Conservation (phyloP, 2,329 filamentous ascomycete genomes). For the Fusarium multiceps region DNA sequence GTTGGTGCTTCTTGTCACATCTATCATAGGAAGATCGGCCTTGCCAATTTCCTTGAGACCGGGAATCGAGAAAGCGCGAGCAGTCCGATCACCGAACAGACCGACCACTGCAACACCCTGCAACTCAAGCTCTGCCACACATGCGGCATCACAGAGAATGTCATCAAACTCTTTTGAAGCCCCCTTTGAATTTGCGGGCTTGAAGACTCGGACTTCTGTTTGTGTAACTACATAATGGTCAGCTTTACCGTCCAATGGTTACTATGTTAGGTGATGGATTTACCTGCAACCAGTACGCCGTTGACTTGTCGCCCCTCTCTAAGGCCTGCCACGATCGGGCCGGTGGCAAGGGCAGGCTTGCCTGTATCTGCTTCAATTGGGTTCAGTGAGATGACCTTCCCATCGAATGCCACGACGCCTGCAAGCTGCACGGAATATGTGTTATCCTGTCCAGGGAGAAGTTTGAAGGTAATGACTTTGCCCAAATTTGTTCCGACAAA, state of each 20-base stretch:
- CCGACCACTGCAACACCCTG: slow-evolving; percentile 83
- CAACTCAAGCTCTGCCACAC: slow-evolving; percentile 78
- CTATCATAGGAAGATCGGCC: slow-evolving; percentile 74
- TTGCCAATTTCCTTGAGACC: slow-evolving; percentile 84
- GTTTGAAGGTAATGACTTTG: slow-evolving; percentile 88
- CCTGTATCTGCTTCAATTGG: slow-evolving; percentile 86
- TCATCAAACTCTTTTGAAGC: slow-evolving; percentile 91
- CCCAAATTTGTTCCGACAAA: slow-evolving; percentile 91
- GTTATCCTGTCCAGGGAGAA: slow-evolving; percentile 78
- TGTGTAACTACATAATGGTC: slow-evolving; percentile 62
- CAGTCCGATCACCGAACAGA: slow-evolving; percentile 84
- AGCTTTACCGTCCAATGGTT: slow-evolving; percentile 27
- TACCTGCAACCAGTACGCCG: slow-evolving; percentile 81
- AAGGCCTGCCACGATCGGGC: slow-evolving; percentile 78
- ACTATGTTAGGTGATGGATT: slow-evolving; percentile 44
- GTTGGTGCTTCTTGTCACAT: slow-evolving; percentile 76
- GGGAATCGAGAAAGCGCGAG: slow-evolving; percentile 87
- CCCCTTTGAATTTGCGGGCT: slow-evolving; percentile 86
- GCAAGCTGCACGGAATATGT: slow-evolving; percentile 76
- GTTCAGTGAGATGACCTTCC: slow-evolving; percentile 77
- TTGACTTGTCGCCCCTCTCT: slow-evolving; percentile 79
- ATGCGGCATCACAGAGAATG: slow-evolving; percentile 82
- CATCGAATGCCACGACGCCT: slow-evolving; percentile 75
- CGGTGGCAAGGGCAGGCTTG: slow-evolving; percentile 79
- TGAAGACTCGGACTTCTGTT: slow-evolving; percentile 88